These are phyloP conservation scores for Telfairia occidentalis DNA, from an alignment of 331 rosid species.

Conservation along the genomic window DNA sequence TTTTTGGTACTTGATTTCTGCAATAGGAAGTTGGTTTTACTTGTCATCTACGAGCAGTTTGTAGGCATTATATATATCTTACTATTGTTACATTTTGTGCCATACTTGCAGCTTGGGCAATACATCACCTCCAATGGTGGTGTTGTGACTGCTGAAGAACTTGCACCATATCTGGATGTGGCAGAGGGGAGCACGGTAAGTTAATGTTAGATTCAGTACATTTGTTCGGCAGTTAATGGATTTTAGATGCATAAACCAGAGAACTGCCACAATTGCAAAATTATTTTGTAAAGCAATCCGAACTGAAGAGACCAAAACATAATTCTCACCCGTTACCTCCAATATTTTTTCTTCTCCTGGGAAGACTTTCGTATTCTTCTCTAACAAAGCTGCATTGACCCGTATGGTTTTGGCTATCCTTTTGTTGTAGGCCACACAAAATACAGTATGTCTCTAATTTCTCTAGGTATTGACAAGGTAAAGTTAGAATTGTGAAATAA, in stretches of 20 bases:
- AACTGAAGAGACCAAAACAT: neutral
- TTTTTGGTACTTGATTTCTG: neutral
- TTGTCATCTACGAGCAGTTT: neutral
- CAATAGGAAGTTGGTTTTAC: neutral
- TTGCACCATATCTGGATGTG: conserved; percentile 86
- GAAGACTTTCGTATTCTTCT: neutral
- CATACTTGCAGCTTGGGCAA: conserved; percentile 69
- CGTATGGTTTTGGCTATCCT: neutral
- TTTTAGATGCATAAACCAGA: neutral
- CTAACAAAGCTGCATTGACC: neutral
- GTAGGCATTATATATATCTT: neutral
- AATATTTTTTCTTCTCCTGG: neutral
- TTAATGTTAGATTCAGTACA: conserved; percentile 1
- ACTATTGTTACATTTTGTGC: neutral
- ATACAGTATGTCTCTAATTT: neutral
- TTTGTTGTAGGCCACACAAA: neutral
- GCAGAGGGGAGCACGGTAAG: conserved; percentile 36
- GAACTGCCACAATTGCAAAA: neutral
- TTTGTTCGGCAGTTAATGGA: neutral
- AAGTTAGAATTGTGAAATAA: neutral
- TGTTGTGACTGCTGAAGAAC: conserved; percentile 92
- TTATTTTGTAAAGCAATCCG: neutral
- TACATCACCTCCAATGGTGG: conserved; percentile 90
- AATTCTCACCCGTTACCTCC: neutral
- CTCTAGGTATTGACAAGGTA: neutral